phyloP scores from a whole-genome alignment of 352 stramenopile genomes.

The Globisporangium paddicum region DNA sequence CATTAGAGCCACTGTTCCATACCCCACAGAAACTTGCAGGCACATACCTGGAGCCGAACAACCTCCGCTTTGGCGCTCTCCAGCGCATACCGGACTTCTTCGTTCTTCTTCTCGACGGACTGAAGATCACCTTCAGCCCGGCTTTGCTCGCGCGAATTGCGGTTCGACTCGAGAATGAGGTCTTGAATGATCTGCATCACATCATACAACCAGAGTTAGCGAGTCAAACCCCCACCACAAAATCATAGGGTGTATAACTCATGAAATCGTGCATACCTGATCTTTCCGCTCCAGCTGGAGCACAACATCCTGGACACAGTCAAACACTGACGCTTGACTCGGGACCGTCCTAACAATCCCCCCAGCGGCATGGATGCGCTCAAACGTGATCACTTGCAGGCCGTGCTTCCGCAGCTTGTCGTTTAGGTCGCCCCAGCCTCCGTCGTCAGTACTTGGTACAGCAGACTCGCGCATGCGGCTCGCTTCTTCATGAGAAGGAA shows the following conservation, averaged over 20 bases:
- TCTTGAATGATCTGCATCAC: slow-evolving; percentile 64
- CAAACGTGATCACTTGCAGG: slow-evolving; percentile 39
- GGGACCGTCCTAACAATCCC: slow-evolving; percentile 21
- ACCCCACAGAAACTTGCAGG: background rate
- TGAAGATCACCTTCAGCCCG: slow-evolving; percentile 39
- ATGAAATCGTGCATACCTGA: slow-evolving; percentile 31
- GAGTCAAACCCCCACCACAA: background rate
- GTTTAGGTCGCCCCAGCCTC: slow-evolving; percentile 26
- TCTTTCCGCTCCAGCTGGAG: slow-evolving; percentile 64
- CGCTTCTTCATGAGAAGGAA: background rate
- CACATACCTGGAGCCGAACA: slow-evolving; percentile 46
- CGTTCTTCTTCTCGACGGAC: slow-evolving; percentile 46
- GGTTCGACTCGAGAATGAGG: slow-evolving; percentile 63
- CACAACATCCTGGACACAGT: slow-evolving; percentile 56
- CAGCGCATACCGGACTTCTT: slow-evolving; percentile 34
- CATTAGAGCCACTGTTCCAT: too few species aligned
- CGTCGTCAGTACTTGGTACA: background rate
- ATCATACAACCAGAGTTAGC: background rate
- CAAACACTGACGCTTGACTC: slow-evolving; percentile 44
- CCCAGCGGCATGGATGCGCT: slow-evolving; percentile 13
- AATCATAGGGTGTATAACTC: background rate
- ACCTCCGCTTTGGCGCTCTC: slow-evolving; percentile 52
- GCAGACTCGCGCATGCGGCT: background rate
- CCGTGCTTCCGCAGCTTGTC: slow-evolving; percentile 57
- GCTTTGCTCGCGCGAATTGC: slow-evolving; percentile 45